Base-by-base conservation (phyloP, 768 basidiomycete species). In the Kwoniella heveanensis region DNA sequence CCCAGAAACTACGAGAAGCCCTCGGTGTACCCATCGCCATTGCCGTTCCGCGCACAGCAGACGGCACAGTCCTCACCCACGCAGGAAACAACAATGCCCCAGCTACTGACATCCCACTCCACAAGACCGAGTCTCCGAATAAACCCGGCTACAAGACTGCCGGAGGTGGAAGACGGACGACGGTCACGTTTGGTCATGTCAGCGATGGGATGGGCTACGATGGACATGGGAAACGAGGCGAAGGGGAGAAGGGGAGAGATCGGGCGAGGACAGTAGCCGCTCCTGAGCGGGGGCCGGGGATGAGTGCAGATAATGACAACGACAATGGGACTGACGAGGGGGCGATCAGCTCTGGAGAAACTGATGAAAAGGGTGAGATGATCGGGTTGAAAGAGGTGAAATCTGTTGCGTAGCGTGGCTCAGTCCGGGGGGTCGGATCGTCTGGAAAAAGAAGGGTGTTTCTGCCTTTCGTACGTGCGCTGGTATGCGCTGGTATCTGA, bases 1-100 rank as follows among this genome's bases (percentile, higher is more conserved):
- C 73, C 22, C 53, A 73, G 2, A 74, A 73, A 54, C 61, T 79
- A 3, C 66, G 78, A 0, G 50, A 73, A 54, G 78, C 77, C 7
- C 64, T 79, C 5, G 71, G 68, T 6, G 72, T 79, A 17, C 71
- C 72, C 9, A 47, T 77, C 7, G 70, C 71, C 13, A 63, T 67
- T 8, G 64, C 36, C 26, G 32, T 56, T 10, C 62, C 54, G 12
- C 47, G 62, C 6, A 26, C 62, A 25, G 27, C 24, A 12, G 55
- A 64, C 26, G 48, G 48, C 9, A 64, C 62, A 2, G 54, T 52
- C 9, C 37, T 57, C 17, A 13, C 25, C 2, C 29, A 51, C 7
- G 24, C 55, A 8, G 57, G 27, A 0, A 64, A 6, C 12, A 64
- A 57, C 39, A n/a, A 26, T 5, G 62, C 62, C 17, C 22, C 48